Percentiles rank a stretch among this genome's conserved stretches.
Conservation (phyloP, 441 rosid species). For the Brassica hybrid region DNA sequence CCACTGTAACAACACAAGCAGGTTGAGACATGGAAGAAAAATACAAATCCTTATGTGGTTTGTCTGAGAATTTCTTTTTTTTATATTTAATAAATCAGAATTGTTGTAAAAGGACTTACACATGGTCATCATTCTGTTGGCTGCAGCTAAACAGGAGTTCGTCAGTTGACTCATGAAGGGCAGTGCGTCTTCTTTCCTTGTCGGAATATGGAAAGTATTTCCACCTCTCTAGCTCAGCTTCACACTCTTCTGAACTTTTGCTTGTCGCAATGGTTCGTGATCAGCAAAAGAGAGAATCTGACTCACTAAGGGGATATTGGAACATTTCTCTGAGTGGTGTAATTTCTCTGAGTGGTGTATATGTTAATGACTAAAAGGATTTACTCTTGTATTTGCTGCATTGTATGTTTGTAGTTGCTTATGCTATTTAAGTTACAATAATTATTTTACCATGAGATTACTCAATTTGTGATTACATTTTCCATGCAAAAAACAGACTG, state of each 20-base stretch:
- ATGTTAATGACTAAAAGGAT: neutral
- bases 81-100: no score
- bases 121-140: no score
- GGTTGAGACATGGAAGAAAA: conserved; percentile 9
- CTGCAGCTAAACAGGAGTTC: no score
- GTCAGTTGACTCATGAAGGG: no score
- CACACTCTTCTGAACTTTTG: neutral
- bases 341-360: no score
- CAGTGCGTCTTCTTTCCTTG: no score
- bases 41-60: neutral
- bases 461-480: neutral
- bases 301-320: neutral
- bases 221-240: neutral
- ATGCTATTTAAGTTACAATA: no score
- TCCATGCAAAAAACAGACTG: neutral
- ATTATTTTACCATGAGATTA: neutral
- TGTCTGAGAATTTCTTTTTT: neutral
- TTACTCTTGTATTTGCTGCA: neutral
- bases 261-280: neutral
- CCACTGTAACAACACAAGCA: conserved; percentile 49
- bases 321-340: neutral
- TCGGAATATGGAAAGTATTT: no score
- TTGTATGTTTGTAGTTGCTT: neutral
- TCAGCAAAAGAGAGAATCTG: neutral
- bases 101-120: no score